Evolutionary conservation across 495 filamentous ascomycete genomes (phyloP).

Genomic region (Neurospora sp.): DNA sequence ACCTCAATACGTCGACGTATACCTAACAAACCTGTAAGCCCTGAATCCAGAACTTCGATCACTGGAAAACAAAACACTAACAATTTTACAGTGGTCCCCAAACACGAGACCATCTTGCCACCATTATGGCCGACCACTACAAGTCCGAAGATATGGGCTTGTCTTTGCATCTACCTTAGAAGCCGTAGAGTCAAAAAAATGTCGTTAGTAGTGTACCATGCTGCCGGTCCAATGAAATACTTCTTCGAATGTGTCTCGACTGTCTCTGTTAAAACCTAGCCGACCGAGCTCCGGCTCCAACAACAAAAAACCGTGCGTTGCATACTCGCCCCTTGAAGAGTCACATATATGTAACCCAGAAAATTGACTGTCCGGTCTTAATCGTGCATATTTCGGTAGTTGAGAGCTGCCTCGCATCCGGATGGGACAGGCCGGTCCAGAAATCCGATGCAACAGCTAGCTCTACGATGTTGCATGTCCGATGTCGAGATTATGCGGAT

Average conservation of each 20-base stretch:
- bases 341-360: neutral
- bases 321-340: neutral
- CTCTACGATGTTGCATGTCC: neutral
- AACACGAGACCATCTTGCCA: conserved; percentile 69
- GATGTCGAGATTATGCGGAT: neutral
- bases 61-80: conserved; percentile 11
- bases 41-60: neutral
- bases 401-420: neutral
- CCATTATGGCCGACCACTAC: conserved; percentile 78
- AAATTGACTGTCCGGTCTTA: neutral
- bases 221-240: neutral
- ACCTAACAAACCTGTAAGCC: conserved; percentile 86
- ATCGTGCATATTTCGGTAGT: neutral
- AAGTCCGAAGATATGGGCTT: conserved; percentile 69
- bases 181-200: neutral
- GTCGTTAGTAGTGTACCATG: neutral
- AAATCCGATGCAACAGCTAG: neutral
- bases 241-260: neutral
- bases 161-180: conserved; percentile 19
- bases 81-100: conserved; percentile 54
- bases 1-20: conserved; percentile 71
- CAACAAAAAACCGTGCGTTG: neutral
- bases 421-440: neutral
- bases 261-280: neutral
- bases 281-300: neutral